Evolutionary conservation across 768 basidiomycete species (phyloP).

Genomic region (Mycena venus): DNA sequence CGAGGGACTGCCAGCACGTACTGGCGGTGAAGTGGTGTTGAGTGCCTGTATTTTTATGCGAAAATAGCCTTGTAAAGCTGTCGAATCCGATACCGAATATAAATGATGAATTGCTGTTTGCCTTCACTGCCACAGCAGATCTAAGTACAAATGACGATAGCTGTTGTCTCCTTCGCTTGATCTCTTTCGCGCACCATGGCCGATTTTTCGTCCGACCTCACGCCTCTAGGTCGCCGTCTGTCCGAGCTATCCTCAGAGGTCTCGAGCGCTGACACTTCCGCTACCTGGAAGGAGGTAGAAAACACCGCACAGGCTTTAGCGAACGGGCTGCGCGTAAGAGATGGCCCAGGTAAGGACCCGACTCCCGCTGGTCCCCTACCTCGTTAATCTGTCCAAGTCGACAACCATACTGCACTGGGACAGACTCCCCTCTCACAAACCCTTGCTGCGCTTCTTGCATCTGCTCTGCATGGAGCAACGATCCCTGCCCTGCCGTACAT

Average conservation of each 20-base stretch:
- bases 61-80: constrained; percentile 5
- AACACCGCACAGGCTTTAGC: constrained; percentile 68
- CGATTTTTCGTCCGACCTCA: constrained; percentile 43
- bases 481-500: constrained; percentile 62
- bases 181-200: background rate
- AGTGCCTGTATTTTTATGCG: background rate
- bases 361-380: constrained; percentile 11
- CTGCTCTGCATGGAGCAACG: constrained; percentile 63
- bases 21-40: constrained; percentile 45
- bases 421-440: constrained; percentile 73
- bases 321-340: constrained; percentile 70
- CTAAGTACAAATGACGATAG: background rate
- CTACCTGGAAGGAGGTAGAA: constrained; percentile 67
- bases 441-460: constrained; percentile 70
- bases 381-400: constrained; percentile 58
- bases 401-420: constrained; percentile 80
- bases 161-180: too few species aligned
- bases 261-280: constrained; percentile 44
- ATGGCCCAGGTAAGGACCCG: constrained; percentile 59
- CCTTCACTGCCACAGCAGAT: background rate
- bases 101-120: too few species aligned
- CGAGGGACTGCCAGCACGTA: constrained; percentile 50
- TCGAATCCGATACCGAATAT: background rate
- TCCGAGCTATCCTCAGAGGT: constrained; percentile 49
- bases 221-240: constrained; percentile 51